Conservation (phyloP, 148 eudicot genomes). For the Nyssa sinensis region DNA sequence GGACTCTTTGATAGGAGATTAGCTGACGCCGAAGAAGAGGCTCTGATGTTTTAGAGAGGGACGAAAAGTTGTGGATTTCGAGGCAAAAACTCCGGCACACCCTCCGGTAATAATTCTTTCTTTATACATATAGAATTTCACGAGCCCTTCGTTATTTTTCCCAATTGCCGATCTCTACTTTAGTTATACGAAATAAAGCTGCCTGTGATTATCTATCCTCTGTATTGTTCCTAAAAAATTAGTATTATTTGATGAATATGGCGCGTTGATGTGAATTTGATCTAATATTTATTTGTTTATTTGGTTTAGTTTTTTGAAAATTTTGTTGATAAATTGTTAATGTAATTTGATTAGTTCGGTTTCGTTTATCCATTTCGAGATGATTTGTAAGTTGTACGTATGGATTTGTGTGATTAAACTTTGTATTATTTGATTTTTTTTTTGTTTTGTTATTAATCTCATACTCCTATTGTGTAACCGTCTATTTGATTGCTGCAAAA, state of each 20-base stretch:
- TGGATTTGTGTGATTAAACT: not conserved
- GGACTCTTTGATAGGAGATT: not conserved
- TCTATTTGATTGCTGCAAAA: not conserved
- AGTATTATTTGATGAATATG: not conserved
- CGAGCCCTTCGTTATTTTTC: not conserved
- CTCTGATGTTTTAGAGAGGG: not conserved
- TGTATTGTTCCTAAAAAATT: not conserved
- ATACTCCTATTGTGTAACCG: not conserved
- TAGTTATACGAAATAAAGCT: not conserved
- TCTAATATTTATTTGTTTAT: not conserved
- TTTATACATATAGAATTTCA: not conserved
- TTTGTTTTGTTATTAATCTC: too few relatives aligned
- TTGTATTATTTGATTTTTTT: not conserved
- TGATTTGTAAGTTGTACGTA: not conserved
- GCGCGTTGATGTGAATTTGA: not conserved
- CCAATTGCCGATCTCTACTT: not conserved
- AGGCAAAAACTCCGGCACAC: constrained; percentile 25
- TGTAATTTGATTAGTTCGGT: not conserved
- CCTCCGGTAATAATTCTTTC: constrained; percentile 20
- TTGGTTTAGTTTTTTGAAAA: not conserved
- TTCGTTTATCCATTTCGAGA: not conserved
- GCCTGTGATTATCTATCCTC: too few relatives aligned
- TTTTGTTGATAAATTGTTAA: constrained; percentile 1
- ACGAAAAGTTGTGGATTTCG: constrained; percentile 13
- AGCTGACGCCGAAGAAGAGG: not conserved